Percentiles rank a stretch among this genome's conserved stretches.
Evolutionary conservation across 202 grass and related monocot species (phyloP).

Genomic region (Musa balbisiana): DNA sequence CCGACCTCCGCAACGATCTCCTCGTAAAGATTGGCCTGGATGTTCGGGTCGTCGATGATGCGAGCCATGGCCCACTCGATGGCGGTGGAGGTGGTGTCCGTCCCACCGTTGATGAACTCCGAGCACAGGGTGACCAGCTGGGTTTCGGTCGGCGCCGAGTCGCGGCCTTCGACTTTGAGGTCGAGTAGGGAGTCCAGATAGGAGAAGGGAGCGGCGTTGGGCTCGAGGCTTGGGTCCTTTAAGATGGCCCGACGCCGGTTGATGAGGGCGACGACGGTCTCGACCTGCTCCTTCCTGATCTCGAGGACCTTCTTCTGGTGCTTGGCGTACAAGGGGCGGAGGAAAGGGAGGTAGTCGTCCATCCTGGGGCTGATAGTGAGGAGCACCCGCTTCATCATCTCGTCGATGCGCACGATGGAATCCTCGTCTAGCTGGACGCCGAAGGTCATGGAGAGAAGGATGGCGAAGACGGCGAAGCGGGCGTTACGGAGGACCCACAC

Average conservation of each 20-base stretch:
- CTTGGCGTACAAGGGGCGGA: conserved; percentile 44
- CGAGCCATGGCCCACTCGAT: conserved; percentile 89
- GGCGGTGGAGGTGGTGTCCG: conserved; percentile 80
- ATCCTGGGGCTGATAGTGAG: conserved; percentile 48
- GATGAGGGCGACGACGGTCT: conserved; percentile 61
- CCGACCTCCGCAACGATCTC: conserved; percentile 51
- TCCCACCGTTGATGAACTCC: conserved; percentile 79
- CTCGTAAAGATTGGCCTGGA: conserved; percentile 50
- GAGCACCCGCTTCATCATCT: conserved; percentile 74
- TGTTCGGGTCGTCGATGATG: conserved; percentile 57
- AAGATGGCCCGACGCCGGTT: conserved; percentile 49
- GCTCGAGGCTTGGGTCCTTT: background rate
- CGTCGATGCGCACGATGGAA: conserved; percentile 58
- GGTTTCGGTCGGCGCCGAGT: conserved; percentile 26
- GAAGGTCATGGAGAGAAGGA: conserved; percentile 84
- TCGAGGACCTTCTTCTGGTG: conserved; percentile 44
- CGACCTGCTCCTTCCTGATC: conserved; percentile 53
- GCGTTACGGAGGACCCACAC: conserved; percentile 86
- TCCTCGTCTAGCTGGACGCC: conserved; percentile 63
- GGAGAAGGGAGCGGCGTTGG: conserved; percentile 55
- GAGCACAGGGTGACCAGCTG: conserved; percentile 75
- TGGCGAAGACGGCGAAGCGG: conserved; percentile 81
- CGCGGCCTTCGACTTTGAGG: conserved; percentile 47
- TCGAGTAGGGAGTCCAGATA: conserved; percentile 84
- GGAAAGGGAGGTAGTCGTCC: conserved; percentile 94